Conservation (phyloP, 345 rosid genomes). For the Hypericum androsaemum region DNA sequence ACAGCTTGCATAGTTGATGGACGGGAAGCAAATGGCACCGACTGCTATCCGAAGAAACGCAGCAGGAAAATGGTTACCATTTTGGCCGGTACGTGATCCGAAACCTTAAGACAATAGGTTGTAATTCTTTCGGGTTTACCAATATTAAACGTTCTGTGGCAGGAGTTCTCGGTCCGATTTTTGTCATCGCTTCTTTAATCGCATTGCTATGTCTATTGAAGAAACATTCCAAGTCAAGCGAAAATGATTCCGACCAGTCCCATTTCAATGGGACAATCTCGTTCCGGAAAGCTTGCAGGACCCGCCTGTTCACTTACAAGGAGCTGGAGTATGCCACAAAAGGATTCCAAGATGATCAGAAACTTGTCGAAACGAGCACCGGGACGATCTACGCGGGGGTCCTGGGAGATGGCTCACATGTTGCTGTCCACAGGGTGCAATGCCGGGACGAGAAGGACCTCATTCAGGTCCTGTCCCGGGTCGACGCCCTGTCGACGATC, state of each 20-base stretch:
- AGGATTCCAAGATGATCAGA: conserved; percentile 48
- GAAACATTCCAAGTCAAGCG: conserved; percentile 30
- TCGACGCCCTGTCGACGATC: conserved; percentile 50
- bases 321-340: conserved; percentile 69
- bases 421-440: conserved; percentile 55
- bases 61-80: conserved; percentile 34
- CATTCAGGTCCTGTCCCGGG: conserved; percentile 41
- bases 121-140: background rate
- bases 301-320: conserved; percentile 49
- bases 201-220: conserved; percentile 46
- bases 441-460: conserved; percentile 47
- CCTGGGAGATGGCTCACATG: conserved; percentile 49
- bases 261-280: conserved; percentile 38
- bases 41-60: conserved; percentile 30
- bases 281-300: conserved; percentile 54
- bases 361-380: conserved; percentile 33
- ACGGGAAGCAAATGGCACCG: conserved; percentile 35
- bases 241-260: conserved; percentile 25
- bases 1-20: conserved; percentile 62
- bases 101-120: background rate
- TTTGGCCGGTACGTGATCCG: conserved; percentile 41
- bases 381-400: conserved; percentile 50
- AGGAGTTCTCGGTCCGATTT: conserved; percentile 44
- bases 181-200: conserved; percentile 36
- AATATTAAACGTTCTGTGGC: conserved; percentile 6